Evolutionary conservation across 352 stramenopile genomes (phyloP).

Genomic region (Phytophthora uliginosa): DNA sequence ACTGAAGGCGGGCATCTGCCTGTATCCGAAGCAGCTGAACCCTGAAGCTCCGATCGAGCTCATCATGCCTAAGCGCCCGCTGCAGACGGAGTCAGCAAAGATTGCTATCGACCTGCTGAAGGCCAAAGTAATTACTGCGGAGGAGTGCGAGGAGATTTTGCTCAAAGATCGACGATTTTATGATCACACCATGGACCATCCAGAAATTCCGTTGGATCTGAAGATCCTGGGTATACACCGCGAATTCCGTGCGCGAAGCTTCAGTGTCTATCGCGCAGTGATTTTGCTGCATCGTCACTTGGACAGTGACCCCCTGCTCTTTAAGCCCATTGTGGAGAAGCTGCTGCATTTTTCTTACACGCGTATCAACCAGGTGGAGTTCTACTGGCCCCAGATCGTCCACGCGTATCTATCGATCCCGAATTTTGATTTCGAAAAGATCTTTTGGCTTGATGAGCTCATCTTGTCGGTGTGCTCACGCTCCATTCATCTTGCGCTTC

Average conservation of each 20-base stretch:
- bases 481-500: conserved; percentile 86
- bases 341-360: conserved; percentile 90
- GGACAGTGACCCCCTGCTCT: conserved; percentile 87
- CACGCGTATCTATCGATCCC: conserved; percentile 90
- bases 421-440: conserved; percentile 93
- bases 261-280: conserved; percentile 87
- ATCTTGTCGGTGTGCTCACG: conserved; percentile 91
- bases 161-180: conserved; percentile 86
- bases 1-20: conserved; percentile 86
- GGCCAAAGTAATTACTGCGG: conserved; percentile 81
- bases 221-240: conserved; percentile 89
- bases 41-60: conserved; percentile 87
- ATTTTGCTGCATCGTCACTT: conserved; percentile 89
- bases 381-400: conserved; percentile 93
- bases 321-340: conserved; percentile 90
- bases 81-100: conserved; percentile 84
- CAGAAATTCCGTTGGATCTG: conserved; percentile 85
- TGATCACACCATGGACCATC: conserved; percentile 87
- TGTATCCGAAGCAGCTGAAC: conserved; percentile 90
- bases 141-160: conserved; percentile 91
- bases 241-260: conserved; percentile 86
- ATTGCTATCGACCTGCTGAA: conserved; percentile 92
- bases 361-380: conserved; percentile 93
- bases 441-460: conserved; percentile 91
- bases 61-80: conserved; percentile 88